These are phyloP conservation scores for Neurospora sp. DNA, from an alignment of 495 filamentous ascomycete genomes.

Conservation along the genomic window DNA sequence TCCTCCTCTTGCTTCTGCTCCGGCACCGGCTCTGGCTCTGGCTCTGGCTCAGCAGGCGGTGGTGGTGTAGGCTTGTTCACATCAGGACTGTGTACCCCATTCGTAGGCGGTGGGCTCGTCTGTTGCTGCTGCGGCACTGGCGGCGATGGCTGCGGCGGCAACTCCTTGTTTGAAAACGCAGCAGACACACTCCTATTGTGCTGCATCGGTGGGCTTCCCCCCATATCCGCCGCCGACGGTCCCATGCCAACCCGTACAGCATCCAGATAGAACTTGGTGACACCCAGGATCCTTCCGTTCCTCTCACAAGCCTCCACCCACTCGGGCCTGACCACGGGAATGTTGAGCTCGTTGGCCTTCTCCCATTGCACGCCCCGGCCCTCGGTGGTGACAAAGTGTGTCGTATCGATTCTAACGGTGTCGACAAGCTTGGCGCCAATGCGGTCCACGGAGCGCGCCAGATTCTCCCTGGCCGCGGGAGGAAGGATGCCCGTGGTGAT, in stretches of 20 bases:
- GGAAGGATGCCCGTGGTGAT: constrained; percentile 86
- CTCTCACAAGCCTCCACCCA: constrained; percentile 94
- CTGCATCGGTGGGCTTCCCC: constrained; percentile 17
- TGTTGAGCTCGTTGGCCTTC: constrained; percentile 94
- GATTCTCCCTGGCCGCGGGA: constrained; percentile 58
- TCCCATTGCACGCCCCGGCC: constrained; percentile 86
- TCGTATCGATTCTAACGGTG: constrained; percentile 89
- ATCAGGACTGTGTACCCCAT: background rate
- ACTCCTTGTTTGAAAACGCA: constrained; percentile 24
- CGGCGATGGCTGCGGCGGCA: constrained; percentile 22
- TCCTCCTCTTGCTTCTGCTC: background rate
- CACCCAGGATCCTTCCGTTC: constrained; percentile 86
- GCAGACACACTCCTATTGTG: constrained; percentile 10
- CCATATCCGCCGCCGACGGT: constrained; percentile 5
- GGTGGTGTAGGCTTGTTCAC: background rate
- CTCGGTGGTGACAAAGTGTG: constrained; percentile 97
- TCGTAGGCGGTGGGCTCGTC: background rate
- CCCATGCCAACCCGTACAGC: constrained; percentile 40
- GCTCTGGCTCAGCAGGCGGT: constrained; percentile 10
- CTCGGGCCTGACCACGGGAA: constrained; percentile 94
- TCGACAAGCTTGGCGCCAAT: constrained; percentile 92
- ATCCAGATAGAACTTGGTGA: constrained; percentile 90
- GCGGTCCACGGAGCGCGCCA: constrained; percentile 65
- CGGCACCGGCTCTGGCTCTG: constrained; percentile 5
- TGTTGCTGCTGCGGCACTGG: constrained; percentile 6